These are phyloP conservation scores for Massarina eburnea DNA, from an alignment of 2,329 filamentous ascomycete genomes.

Conservation along the genomic window DNA sequence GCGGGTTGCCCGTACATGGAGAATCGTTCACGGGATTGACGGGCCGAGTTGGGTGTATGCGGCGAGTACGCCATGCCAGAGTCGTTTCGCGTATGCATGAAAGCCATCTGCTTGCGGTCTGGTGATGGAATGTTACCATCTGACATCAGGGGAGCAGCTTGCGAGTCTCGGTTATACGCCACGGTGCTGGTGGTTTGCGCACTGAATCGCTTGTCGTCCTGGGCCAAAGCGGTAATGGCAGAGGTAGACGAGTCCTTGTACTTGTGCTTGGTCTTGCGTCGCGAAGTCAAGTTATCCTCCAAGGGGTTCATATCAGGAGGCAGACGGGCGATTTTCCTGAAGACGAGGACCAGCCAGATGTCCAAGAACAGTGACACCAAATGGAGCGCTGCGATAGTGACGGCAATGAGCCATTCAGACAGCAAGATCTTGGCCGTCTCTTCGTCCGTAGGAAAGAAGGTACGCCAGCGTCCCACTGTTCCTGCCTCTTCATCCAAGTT, in stretches of 20 bases:
- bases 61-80: slow-evolving; percentile 57
- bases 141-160: slow-evolving; percentile 30
- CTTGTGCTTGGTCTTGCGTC: slow-evolving; percentile 65
- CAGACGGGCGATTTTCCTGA: slow-evolving; percentile 77
- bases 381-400: slow-evolving; percentile 68
- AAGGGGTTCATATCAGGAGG: slow-evolving; percentile 96
- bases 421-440: slow-evolving; percentile 63
- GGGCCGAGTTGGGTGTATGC: slow-evolving; percentile 54
- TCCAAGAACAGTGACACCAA: slow-evolving; percentile 69
- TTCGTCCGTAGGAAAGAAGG: slow-evolving; percentile 61
- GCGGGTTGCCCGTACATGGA: slow-evolving; percentile 49
- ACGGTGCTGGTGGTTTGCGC: slow-evolving; percentile 50
- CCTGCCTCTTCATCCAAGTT: slow-evolving; percentile 53
- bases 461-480: slow-evolving; percentile 63
- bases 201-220: slow-evolving; percentile 62
- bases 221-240: slow-evolving; percentile 45
- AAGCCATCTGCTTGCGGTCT: slow-evolving; percentile 63
- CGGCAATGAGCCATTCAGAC: slow-evolving; percentile 68
- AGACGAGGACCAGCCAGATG: slow-evolving; percentile 73
- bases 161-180: slow-evolving; percentile 38
- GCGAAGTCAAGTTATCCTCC: slow-evolving; percentile 79
- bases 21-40: slow-evolving; percentile 53
- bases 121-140: slow-evolving; percentile 34
- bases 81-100: slow-evolving; percentile 76
- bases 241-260: slow-evolving; percentile 64